Percentiles rank a stretch among this genome's conserved stretches.
phyloP scores from a whole-genome alignment of 129 eudicot species.

The Pittosporum tobira region DNA sequence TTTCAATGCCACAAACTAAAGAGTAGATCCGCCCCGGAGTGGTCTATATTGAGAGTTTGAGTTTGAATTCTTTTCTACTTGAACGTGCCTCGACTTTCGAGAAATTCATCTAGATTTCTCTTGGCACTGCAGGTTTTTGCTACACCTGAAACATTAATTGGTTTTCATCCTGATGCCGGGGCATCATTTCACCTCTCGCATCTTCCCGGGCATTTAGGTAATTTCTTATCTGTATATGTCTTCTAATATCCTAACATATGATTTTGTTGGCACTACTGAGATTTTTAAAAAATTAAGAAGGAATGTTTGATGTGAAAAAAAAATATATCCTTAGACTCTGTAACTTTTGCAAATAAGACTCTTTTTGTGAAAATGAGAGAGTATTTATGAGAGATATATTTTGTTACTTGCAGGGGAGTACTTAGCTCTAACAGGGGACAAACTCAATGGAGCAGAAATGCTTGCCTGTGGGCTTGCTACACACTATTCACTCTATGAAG shows the following conservation, averaged over 20 bases:
- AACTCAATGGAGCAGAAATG: conserved; percentile 78
- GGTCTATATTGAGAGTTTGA: no score
- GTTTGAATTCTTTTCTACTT: background rate
- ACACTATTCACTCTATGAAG: conserved; percentile 54
- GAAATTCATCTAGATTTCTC: conserved; percentile 1
- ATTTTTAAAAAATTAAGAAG: background rate
- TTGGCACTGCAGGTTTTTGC: conserved; percentile 63
- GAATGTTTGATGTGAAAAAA: background rate
- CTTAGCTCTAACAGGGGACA: conserved; percentile 69
- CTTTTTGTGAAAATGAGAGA: no score
- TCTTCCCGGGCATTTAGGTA: conserved; percentile 83
- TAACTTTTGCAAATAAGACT: no score
- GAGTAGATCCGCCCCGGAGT: no score
- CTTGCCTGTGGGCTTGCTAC: conserved; percentile 89
- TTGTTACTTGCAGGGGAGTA: conserved; percentile 60
- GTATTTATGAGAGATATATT: background rate
- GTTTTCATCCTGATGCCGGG: conserved; percentile 94
- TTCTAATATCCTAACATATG: background rate
- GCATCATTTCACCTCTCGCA: conserved; percentile 84
- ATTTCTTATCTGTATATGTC: background rate
- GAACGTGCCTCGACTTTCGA: background rate
- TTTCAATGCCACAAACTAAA: no score
- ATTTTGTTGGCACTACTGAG: background rate
- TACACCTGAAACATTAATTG: conserved; percentile 84
- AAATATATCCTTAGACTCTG: no score